Evolutionary conservation across 2,329 filamentous ascomycete genomes (phyloP).

Genomic region (Endoconidiophora polonica): DNA sequence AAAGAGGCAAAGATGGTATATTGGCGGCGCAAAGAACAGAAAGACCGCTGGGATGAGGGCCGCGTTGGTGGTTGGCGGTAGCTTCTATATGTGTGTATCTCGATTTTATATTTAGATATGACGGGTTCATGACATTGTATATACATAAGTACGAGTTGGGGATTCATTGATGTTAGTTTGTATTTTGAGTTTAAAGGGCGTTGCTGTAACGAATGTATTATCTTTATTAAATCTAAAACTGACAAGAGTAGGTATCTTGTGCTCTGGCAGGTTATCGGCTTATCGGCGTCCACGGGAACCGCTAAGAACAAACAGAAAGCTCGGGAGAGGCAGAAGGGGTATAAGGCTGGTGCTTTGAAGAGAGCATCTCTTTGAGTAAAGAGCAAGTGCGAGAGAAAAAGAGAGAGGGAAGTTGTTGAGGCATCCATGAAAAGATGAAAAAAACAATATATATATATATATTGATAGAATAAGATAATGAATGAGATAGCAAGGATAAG

Average conservation of each 20-base stretch:
- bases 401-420: background rate
- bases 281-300: too few relatives aligned
- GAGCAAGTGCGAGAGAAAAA: background rate
- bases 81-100: conserved; percentile 15
- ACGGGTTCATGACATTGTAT: too few relatives aligned
- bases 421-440: too few relatives aligned
- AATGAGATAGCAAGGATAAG: too few relatives aligned
- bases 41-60: conserved; percentile 90
- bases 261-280: too few relatives aligned
- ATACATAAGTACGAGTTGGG: too few relatives aligned
- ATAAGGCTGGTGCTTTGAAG: too few relatives aligned
- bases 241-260: background rate
- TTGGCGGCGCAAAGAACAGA: conserved; percentile 70
- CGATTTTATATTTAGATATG: background rate
- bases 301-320: too few relatives aligned
- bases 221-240: background rate
- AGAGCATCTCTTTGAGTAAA: too few relatives aligned
- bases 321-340: too few relatives aligned
- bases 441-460: background rate
- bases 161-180: too few relatives aligned
- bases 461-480: too few relatives aligned
- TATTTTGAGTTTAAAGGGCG: background rate
- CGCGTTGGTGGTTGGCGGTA: conserved; percentile 86
- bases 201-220: background rate
- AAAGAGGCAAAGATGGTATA: conserved; percentile 63